Conservation (phyloP, 2,329 filamentous ascomycete species). For the Colletotrichum sp. region DNA sequence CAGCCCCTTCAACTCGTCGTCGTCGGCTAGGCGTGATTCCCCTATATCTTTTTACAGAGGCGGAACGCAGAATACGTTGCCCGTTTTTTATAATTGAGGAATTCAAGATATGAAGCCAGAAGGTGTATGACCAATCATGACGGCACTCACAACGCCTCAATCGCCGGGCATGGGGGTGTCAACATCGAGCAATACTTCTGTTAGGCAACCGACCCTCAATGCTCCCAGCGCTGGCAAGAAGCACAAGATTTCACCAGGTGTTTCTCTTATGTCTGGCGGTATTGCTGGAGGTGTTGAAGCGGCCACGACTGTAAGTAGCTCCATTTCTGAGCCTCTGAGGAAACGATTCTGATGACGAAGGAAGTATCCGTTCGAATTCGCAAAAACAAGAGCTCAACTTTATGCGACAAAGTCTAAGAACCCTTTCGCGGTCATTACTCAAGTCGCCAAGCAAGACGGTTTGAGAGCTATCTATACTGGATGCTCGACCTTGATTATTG, state of each 20-base stretch:
- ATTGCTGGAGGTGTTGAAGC: constrained; percentile 60
- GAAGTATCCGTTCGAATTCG: constrained; percentile 71
- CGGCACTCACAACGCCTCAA: neutral
- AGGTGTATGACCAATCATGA: neutral
- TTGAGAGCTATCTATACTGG: constrained; percentile 66
- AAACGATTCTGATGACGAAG: neutral
- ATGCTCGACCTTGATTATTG: constrained; percentile 62
- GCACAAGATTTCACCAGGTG: constrained; percentile 37
- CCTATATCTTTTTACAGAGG: neutral
- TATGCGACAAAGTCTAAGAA: constrained; percentile 48
- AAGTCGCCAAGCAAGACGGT: constrained; percentile 62
- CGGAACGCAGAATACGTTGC: neutral
- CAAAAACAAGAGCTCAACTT: constrained; percentile 69
- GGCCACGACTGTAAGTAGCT: constrained; percentile 44
- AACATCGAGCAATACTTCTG: neutral
- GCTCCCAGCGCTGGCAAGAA: neutral
- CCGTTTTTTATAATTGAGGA: neutral
- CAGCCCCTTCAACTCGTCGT: neutral
- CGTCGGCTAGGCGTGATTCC: neutral
- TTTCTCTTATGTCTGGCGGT: constrained; percentile 56
- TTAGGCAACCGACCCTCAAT: neutral
- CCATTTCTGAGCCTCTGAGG: neutral
- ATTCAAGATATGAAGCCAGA: neutral
- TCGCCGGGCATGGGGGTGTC: neutral
- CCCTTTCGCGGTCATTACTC: constrained; percentile 59